phyloP scores from a whole-genome alignment of 1,139 yeast genomes.

The Zygosaccharomyces sapae region DNA sequence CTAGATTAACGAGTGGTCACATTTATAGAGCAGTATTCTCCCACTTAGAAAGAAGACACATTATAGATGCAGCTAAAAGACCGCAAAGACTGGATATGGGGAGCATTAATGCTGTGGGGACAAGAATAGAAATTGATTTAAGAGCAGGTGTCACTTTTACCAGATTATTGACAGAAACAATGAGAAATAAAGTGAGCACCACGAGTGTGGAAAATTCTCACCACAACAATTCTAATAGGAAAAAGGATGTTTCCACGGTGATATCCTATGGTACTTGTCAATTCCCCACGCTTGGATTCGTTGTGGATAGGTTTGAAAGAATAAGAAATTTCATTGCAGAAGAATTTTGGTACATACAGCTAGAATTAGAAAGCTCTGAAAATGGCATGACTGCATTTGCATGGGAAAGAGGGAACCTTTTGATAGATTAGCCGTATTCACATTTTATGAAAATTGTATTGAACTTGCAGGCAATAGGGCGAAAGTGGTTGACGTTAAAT shows the following conservation, averaged over 20 bases:
- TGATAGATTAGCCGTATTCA: conserved; percentile 61
- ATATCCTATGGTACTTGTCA: conserved; percentile 93
- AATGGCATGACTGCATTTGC: conserved; percentile 36
- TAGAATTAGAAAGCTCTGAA: conserved; percentile 43
- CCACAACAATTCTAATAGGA: conserved; percentile 9
- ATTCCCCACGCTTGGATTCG: conserved; percentile 94
- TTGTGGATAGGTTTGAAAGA: conserved; percentile 86
- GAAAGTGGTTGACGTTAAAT: conserved; percentile 47
- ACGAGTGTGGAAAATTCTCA: conserved; percentile 18
- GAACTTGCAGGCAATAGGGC: conserved; percentile 44
- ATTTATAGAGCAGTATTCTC: conserved; percentile 78
- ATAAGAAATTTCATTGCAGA: conserved; percentile 70
- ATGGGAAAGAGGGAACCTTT: conserved; percentile 69
- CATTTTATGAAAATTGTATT: conserved; percentile 66
- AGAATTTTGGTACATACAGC: conserved; percentile 69
- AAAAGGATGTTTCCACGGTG: conserved; percentile 33
- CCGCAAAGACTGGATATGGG: conserved; percentile 63
- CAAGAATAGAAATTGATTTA: conserved; percentile 82
- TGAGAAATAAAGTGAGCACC: conserved; percentile 28
- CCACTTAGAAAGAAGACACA: conserved; percentile 74
- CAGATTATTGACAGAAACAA: conserved; percentile 45
- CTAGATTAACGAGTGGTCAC: conserved; percentile 40
- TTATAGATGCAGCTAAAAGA: conserved; percentile 65
- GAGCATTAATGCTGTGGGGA: conserved; percentile 77
- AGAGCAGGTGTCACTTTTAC: conserved; percentile 90